Evolutionary conservation across 2,329 filamentous ascomycete species (phyloP), one percentile per base, ranked within the genome.

Genomic region (Fusarium graminum): DNA sequence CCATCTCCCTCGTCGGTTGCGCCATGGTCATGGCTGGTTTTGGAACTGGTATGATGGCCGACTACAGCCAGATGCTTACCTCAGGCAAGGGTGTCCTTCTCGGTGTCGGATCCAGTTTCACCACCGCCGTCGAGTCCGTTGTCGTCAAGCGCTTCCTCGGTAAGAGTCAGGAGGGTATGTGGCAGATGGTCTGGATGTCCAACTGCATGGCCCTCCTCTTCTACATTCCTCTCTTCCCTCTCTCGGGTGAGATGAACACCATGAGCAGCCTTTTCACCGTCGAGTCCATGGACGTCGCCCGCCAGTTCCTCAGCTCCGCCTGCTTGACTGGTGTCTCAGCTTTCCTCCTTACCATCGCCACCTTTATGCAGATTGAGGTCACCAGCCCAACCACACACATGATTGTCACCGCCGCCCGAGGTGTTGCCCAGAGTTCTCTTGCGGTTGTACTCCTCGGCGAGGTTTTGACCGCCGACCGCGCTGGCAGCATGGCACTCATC

Each of bases 131-230:
- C 55, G 70, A 72, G 56, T 72, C 70, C 10, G 70, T 72, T 39
- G 70, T 72, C 28, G 70, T 72, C 14, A 72, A 72, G 63, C 50
- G 49, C 14, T 72, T 72, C 57, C 68, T 72, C 11, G 70, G 70
- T 22, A 72, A 72, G 68, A 68, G 66, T 46, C 61, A 63, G 47
- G 70, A 72, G 55, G 70, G 70, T 30, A 72, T 72, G 68, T 72
- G 70, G 70, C 70, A 72, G 66, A 72, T 72, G 70, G 70, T 72
- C 28, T 72, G 70, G 70, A 72, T 72, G 70, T 72, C 70, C 25
- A 72, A 72, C 66, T 67, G 59, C 39, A 71, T 72, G 70, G 70
- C 70, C 13, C 34, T 70, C 12, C 60, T 71, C 39, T 72, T 72
- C 55, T 72, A 72, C 16, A 57, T 71, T 16, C 70, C 70, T 22